Base-by-base conservation (phyloP, 495 filamentous ascomycete species). In the Apiosordaria backusii region DNA sequence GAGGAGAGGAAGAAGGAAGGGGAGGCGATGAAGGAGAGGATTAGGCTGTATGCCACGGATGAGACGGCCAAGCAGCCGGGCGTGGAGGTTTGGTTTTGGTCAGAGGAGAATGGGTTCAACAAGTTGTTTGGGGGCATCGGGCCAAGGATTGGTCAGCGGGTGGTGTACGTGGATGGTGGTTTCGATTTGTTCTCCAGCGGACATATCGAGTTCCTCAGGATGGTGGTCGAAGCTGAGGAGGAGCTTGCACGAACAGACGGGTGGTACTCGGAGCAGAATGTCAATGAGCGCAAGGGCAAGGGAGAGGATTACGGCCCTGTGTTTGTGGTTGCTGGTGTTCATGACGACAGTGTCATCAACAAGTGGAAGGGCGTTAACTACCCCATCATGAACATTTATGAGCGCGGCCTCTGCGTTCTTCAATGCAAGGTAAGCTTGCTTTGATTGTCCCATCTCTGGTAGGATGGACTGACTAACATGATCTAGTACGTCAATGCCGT, bases 331-430 rank as follows among this genome's bases (percentile, higher is more conserved):
- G 92, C 90, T 5, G 95, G 95, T 25, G 87, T 99, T 26, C 96
- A 99, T 73, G 90, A 96, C 72, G 95, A 99, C 77, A 85, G 88
- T 67, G 92, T 94, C 53, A 95, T 99, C 74, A 98, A 98, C 77
- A 76, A 88, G 70, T 94, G 91, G 90, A 97, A 98, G 79, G 93
- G 96, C 10, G 80, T 97, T 68, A 99, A 99, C 77, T 98, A 97
- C 75, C 95, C 95, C 1, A 97, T 99, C 75, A 99, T 98, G 95
- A 97, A 97, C 79, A 92, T 98, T 50, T 96, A 93, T 71, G 95
- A 99, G 82, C 88, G 95, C 60, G 92, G 92, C 5, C 87, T 99
- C 22, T 98, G 95, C 76, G 95, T 97, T 52, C 83, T 97, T 35
- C 95, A 98, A 70, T 99, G 95, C 76, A 86, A 87, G 69, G 92